Evolutionary conservation across 805 yeast species (phyloP), one percentile per base, ranked within the genome.

Genomic region (Scheffersomyces amazonensis): DNA sequence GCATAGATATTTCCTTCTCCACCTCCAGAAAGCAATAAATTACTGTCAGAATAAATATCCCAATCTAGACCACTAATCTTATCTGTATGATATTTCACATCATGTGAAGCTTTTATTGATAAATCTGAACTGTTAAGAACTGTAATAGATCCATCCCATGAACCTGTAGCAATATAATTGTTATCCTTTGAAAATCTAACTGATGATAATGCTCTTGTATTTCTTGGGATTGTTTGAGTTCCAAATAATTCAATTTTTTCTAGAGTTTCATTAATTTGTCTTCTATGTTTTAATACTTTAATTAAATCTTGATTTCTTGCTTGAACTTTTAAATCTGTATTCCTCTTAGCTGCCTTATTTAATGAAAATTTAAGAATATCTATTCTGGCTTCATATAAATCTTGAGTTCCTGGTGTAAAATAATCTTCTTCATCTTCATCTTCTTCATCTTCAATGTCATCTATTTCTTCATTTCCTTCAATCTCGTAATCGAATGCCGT

Each of bases 131-230:
- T 47, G 32, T 73, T 57, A n/a, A 83, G 30, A 1, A 87, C 44
- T 43, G 71, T 73, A 4, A 87, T 48, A 19, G 70, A 69, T 3
- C 97, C 97, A 44, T 81, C 78, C 97, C 98, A 91, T 25, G 93
- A 84, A 0, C 89, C 93, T 11, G 79, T 67, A 0, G 87, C 83
- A 2, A 86, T 58, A 2, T 44, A 36, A 2, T 49, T 31, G 3
- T 64, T 56, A 36, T 64, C 53, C 0, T 64, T 59, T 4, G 78
- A 66, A 41, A 76, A 67, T 5, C 76, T 49, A 1, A 81, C 76
- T 2, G 68, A 56, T 0, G 95, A 81, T 0, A 85, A 70, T 3
- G 95, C 87, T 40, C 96, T 66, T 3, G 73, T 67, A 16, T 86
- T 80, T 9, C 63, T 62, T 28, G 53, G 52, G 2, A 82, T 76